Conservation (phyloP, 2,329 filamentous ascomycete species). For the Lecanicillium sp. region DNA sequence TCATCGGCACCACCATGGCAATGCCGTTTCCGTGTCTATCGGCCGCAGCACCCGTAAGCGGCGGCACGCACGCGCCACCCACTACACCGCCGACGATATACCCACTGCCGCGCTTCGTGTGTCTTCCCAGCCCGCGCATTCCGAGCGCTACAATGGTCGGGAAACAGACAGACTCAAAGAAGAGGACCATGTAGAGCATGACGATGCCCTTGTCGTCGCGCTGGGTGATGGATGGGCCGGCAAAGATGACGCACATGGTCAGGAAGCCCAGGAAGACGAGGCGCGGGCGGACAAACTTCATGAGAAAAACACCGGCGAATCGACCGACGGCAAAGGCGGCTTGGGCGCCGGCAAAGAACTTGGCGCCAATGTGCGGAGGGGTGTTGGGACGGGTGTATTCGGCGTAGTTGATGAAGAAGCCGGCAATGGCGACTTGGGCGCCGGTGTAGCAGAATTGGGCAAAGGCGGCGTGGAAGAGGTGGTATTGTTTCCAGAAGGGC, state of each 20-base stretch:
- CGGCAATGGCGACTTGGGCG: conserved; percentile 57
- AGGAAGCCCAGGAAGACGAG: conserved; percentile 61
- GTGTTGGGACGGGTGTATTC: conserved; percentile 49
- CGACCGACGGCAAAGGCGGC: conserved; percentile 64
- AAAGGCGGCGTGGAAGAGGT: conserved; percentile 65
- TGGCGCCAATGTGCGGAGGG: conserved; percentile 43
- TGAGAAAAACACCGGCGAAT: conserved; percentile 57
- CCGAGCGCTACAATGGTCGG: conserved; percentile 73
- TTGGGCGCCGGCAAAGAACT: conserved; percentile 67
- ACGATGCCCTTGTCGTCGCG: conserved; percentile 39
- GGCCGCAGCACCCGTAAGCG: conserved; percentile 59
- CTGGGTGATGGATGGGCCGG: conserved; percentile 38
- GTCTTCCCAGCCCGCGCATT: conserved; percentile 65
- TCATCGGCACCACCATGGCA: conserved; percentile 58
- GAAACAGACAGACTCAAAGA: conserved; percentile 76
- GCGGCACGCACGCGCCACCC: conserved; percentile 67
- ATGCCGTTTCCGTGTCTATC: conserved; percentile 52
- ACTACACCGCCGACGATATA: conserved; percentile 61
- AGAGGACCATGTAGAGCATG: conserved; percentile 62
- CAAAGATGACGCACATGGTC: conserved; percentile 55
- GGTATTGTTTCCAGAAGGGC: conserved; percentile 62
- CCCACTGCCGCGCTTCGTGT: conserved; percentile 69
- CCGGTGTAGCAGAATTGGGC: conserved; percentile 76
- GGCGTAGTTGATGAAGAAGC: conserved; percentile 69
- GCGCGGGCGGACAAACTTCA: conserved; percentile 59